phyloP scores from a whole-genome alignment of 805 yeast species.

The Alloascoidea africana region DNA sequence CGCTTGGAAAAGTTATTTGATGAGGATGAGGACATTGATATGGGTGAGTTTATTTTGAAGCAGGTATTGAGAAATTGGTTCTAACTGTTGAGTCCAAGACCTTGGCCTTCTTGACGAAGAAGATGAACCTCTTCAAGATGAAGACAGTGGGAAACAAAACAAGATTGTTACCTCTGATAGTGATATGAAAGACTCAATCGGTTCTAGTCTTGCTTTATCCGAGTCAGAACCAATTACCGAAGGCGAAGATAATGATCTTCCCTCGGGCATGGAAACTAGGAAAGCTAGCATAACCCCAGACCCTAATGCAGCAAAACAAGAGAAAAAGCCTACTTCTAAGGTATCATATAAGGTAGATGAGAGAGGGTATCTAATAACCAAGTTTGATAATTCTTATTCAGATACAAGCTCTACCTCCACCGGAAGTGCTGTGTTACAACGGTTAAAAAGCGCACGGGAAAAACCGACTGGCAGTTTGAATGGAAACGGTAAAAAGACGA shows the following conservation, averaged over 20 bases:
- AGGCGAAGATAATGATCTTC: background rate
- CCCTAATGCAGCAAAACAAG: background rate
- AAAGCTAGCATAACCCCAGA: background rate
- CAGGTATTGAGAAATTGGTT: background rate
- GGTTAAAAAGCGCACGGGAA: background rate
- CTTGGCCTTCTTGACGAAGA: no score
- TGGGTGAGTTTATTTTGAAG: background rate
- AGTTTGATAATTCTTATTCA: no score
- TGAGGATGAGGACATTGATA: background rate
- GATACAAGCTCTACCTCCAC: no score
- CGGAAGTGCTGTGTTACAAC: background rate
- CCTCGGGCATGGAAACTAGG: background rate
- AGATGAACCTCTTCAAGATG: background rate
- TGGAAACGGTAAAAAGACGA: background rate
- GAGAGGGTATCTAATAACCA: constrained; percentile 1
- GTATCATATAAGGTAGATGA: background rate
- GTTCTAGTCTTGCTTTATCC: background rate
- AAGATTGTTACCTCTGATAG: background rate
- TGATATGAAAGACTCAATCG: background rate
- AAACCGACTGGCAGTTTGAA: background rate
- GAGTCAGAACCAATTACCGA: background rate
- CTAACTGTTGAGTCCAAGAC: background rate
- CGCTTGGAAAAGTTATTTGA: background rate
- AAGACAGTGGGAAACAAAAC: background rate
- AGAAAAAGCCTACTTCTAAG: no score